Conservation (phyloP, 345 rosid species). For the Lenwebbia sp. region DNA sequence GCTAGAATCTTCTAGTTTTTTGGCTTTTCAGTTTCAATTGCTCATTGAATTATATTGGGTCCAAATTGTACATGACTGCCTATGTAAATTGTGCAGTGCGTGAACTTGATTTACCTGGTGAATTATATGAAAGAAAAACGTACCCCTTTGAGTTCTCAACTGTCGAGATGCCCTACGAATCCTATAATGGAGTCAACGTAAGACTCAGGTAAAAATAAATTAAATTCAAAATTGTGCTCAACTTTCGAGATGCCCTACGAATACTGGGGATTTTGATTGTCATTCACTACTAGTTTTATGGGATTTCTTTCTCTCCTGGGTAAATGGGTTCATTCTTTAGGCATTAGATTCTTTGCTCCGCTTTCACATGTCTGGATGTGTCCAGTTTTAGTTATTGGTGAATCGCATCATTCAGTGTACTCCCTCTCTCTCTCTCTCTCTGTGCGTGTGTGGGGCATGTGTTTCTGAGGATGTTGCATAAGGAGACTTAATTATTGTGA, state of each 20-base stretch:
- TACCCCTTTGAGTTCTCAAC: slow-evolving; percentile 52
- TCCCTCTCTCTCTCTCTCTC: not conserved
- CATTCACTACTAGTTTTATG: not conserved
- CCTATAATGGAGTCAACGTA: slow-evolving; percentile 47
- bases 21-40: not conserved
- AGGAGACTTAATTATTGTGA: not conserved
- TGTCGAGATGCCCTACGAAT: slow-evolving; percentile 51
- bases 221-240: too few species aligned
- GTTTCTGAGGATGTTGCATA: not conserved
- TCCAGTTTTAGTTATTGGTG: not conserved
- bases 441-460: not conserved
- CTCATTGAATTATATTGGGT: not conserved
- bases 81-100: slow-evolving; percentile 20
- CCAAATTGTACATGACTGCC: not conserved
- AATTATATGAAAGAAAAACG: slow-evolving; percentile 31
- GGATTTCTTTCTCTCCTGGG: not conserved
- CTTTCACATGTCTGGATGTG: not conserved
- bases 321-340: not conserved
- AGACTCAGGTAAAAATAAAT: slow-evolving; percentile 28
- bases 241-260: too few species aligned
- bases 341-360: not conserved
- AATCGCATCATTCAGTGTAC: not conserved
- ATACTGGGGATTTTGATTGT: not conserved
- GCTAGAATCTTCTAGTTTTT: not conserved
- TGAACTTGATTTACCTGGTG: slow-evolving; percentile 41